Evolutionary conservation across 306 rosid genomes (phyloP).

Genomic region (Mucuna pruriens): DNA sequence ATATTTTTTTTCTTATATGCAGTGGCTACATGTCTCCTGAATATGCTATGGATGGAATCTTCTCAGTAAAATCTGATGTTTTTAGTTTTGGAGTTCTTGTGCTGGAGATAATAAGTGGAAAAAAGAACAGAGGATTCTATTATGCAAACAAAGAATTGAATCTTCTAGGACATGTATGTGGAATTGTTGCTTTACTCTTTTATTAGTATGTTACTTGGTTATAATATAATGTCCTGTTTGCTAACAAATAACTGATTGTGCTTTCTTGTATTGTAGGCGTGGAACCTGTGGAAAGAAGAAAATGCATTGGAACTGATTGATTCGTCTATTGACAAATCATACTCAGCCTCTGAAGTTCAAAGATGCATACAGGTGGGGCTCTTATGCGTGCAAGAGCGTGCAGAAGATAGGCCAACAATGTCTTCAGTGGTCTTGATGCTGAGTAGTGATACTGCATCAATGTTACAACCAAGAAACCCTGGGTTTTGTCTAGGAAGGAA

Average conservation of each 20-base stretch:
- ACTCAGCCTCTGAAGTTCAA: constrained; percentile 55
- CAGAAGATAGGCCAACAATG: constrained; percentile 63
- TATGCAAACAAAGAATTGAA: constrained; percentile 56
- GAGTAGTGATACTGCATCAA: constrained; percentile 50
- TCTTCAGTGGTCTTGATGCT: constrained; percentile 57
- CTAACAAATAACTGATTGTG: constrained; percentile 14
- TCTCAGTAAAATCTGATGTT: constrained; percentile 75
- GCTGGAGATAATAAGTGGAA: constrained; percentile 69
- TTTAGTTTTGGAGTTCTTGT: constrained; percentile 84
- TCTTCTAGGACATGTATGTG: constrained; percentile 74
- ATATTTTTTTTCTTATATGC: constrained; percentile 4
- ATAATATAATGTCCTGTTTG: neutral
- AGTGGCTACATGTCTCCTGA: constrained; percentile 89
- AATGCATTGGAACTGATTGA: constrained; percentile 60
- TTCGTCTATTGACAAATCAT: constrained; percentile 49
- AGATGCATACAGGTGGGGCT: constrained; percentile 57
- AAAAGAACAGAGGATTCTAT: constrained; percentile 75
- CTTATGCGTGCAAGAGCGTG: constrained; percentile 55
- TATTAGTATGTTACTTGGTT: neutral
- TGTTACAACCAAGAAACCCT: constrained; percentile 51
- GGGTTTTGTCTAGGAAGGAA: constrained; percentile 54
- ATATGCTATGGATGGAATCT: constrained; percentile 81
- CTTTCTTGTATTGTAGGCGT: constrained; percentile 50
- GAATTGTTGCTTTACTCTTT: neutral
- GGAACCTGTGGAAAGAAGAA: constrained; percentile 74